Evolutionary conservation across 164 flowering plant genomes (phyloP), one percentile per base, ranked within the genome.

Genomic region (Umbellularia californica): DNA sequence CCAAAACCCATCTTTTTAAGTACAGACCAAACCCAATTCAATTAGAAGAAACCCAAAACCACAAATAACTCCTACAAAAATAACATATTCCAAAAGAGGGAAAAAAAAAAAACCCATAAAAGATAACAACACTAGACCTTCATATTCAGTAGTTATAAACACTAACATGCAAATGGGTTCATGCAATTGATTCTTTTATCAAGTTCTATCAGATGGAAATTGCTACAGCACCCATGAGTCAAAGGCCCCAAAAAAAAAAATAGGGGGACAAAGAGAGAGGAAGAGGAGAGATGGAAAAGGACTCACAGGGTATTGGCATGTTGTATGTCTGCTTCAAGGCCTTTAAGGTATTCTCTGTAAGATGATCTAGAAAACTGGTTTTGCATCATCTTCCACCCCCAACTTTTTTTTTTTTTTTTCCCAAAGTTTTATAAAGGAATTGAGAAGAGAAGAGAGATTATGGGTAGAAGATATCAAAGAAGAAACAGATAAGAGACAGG

Each of bases 301-400:
- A 79, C 97, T 86, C 67, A 93, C 97, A 93, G 35, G 77, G 90
- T 71, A 83, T 93, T 91, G 9, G 97, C 97, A 77, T 90, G 87
- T 70, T 90, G 91, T 30, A 93, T 85, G 82, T 93, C 97, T 77
- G 90, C 90, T 77, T 93, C 98, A 62, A 93, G 70, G 27, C 83
- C 84, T 78, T 88, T 88, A 41, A 91, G 68, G 24, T 90, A 87
- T 41, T 93, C 98, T 77, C 84, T 84, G 75, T 79, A 87, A 74
- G 74, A 65, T 79, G 84, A 82, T 81, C 83, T 84, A 2, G 82
- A 78, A 50, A 89, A 77, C 84, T 86, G 90, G 60, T 86, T 83
- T 79, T 84, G 82, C 88, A 85, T 70, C 88, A 82, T 79, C 82
- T 87, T 90, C 89, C 84, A 88, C 79, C 23, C 74, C 64, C 30